Conservation (phyloP, 805 yeast genomes). For the Kodamaea laetipori region DNA sequence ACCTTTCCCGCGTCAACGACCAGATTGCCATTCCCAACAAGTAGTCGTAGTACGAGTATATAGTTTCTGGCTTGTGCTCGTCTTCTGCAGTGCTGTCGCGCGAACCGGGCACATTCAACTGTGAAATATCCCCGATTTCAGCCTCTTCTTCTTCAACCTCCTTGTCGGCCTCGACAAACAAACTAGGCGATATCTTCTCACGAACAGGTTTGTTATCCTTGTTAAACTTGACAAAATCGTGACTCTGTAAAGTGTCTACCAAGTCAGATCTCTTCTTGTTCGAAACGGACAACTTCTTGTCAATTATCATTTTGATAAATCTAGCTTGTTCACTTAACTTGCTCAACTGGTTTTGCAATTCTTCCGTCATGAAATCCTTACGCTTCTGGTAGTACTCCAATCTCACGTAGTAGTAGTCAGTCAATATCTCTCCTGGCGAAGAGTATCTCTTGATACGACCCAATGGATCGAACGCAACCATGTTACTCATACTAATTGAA, state of each 20-base stretch:
- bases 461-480: slow-evolving; percentile 93
- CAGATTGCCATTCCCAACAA: slow-evolving; percentile 90
- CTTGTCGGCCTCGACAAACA: slow-evolving; percentile 32
- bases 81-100: slow-evolving; percentile 33
- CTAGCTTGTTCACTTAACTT: slow-evolving; percentile 82
- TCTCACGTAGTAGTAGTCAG: slow-evolving; percentile 83
- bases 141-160: slow-evolving; percentile 44
- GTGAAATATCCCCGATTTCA: slow-evolving; percentile 38
- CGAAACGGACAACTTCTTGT: slow-evolving; percentile 64
- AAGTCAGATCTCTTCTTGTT: slow-evolving; percentile 72
- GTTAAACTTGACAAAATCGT: slow-evolving; percentile 76
- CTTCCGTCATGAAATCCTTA: slow-evolving; percentile 73
- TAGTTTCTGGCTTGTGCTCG: slow-evolving; percentile 53
- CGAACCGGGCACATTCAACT: slow-evolving; percentile 28
- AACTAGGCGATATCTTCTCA: slow-evolving; percentile 31
- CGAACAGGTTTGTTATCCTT: slow-evolving; percentile 66
- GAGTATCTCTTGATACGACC: slow-evolving; percentile 87
- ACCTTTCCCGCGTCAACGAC: slow-evolving; percentile 89
- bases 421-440: slow-evolving; percentile 71
- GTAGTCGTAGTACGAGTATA: slow-evolving; percentile 76
- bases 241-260: slow-evolving; percentile 59
- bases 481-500: slow-evolving; percentile 71
- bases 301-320: slow-evolving; percentile 88
- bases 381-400: slow-evolving; percentile 89
- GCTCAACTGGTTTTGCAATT: slow-evolving; percentile 72